These are phyloP conservation scores for Boletus reticulatus DNA, from an alignment of 768 basidiomycete genomes.

Conservation along the genomic window DNA sequence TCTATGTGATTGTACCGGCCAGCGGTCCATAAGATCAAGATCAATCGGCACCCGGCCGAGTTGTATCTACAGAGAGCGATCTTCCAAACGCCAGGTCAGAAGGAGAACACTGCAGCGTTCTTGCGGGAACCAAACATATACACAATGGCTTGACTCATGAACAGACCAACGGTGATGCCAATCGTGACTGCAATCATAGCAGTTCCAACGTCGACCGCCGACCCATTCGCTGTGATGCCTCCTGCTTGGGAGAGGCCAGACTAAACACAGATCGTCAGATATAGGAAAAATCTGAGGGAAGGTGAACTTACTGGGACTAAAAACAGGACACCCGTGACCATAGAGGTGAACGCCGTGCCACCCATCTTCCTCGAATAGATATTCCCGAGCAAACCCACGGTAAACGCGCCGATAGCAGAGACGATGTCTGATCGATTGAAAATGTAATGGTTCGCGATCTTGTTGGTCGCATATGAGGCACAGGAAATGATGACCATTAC, in stretches of 20 bases:
- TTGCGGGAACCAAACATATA: conserved; percentile 85
- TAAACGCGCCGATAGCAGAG: conserved; percentile 83
- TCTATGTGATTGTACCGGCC: not conserved
- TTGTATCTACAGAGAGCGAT: conserved; percentile 1
- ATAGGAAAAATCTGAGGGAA: not conserved
- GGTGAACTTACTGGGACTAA: conserved; percentile 70
- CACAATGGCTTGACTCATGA: conserved; percentile 84
- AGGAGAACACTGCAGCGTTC: conserved; percentile 83
- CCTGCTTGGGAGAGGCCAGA: conserved; percentile 86
- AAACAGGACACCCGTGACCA: conserved; percentile 88
- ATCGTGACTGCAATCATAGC: conserved; percentile 91
- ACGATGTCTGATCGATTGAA: conserved; percentile 83
- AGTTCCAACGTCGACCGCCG: conserved; percentile 79
- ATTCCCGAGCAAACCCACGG: conserved; percentile 75
- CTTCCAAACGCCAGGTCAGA: conserved; percentile 37
- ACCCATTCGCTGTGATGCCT: conserved; percentile 77
- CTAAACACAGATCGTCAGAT: conserved; percentile 34
- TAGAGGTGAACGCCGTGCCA: conserved; percentile 85
- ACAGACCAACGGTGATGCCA: conserved; percentile 86
- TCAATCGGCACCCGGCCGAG: not conserved
- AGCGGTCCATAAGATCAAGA: not conserved
- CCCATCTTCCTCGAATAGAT: conserved; percentile 79
- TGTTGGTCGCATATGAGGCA: conserved; percentile 74
- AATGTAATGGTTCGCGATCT: conserved; percentile 80
- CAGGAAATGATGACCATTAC: conserved; percentile 89